Evolutionary conservation across 208 protist genomes (phyloP).

Genomic region (Leishmania turanica): DNA sequence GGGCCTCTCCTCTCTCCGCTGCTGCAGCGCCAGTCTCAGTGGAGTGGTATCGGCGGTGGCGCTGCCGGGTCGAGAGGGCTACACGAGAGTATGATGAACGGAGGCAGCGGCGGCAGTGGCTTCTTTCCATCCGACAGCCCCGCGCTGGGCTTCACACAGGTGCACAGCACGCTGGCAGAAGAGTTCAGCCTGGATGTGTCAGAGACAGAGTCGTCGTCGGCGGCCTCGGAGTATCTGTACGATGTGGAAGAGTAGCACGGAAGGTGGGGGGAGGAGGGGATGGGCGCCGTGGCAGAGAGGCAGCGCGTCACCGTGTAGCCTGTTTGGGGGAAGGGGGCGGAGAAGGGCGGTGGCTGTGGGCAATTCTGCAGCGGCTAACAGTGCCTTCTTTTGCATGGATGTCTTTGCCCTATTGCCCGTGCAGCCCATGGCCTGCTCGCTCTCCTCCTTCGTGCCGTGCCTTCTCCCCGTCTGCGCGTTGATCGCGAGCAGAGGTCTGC

Average conservation of each 20-base stretch:
- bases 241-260: slow-evolving; percentile 18
- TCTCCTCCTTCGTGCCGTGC: neutral
- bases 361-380: neutral
- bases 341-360: neutral
- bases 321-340: neutral
- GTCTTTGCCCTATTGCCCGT: neutral
- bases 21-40: slow-evolving; percentile 11
- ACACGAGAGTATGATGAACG: neutral
- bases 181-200: slow-evolving; percentile 75
- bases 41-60: neutral
- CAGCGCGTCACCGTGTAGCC: neutral
- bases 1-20: slow-evolving; percentile 11
- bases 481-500: neutral
- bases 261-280: neutral
- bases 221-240: slow-evolving; percentile 53
- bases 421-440: neutral
- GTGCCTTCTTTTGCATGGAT: neutral
- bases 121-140: slow-evolving; percentile 36
- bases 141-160: slow-evolving; percentile 57
- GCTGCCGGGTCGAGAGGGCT: neutral
- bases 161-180: slow-evolving; percentile 56
- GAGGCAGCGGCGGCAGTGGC: neutral
- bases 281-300: neutral
- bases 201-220: slow-evolving; percentile 33
- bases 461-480: neutral